Conservation (phyloP, 2,329 filamentous ascomycete genomes). For the Colletotrichum graminicola region DNA sequence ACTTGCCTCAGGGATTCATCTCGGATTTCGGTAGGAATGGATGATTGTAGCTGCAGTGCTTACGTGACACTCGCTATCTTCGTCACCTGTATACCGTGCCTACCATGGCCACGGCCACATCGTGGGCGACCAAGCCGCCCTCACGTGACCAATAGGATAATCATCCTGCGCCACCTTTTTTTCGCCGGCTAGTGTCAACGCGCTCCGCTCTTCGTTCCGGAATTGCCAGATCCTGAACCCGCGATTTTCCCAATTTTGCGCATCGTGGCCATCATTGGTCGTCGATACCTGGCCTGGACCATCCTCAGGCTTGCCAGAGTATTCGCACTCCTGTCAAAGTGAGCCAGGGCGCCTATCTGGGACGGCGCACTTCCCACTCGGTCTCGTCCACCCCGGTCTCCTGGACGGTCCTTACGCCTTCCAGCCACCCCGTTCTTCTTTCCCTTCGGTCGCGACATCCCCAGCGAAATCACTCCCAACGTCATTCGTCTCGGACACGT, state of each 20-base stretch:
- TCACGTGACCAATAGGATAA: too few relatives aligned
- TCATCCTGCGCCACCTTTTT: slow-evolving; percentile 6
- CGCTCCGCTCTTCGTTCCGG: slow-evolving; percentile 34
- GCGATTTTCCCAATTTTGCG: slow-evolving; percentile 38
- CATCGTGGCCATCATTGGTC: slow-evolving; percentile 43
- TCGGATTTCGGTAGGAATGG: slow-evolving; percentile 2
- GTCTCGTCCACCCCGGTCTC: slow-evolving; percentile 34
- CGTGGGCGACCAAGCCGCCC: too few relatives aligned
- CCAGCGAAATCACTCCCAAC: slow-evolving; percentile 19
- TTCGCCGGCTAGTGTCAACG: slow-evolving; percentile 21
- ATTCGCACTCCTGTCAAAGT: slow-evolving; percentile 17
- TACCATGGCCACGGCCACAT: too few relatives aligned
- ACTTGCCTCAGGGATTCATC: slow-evolving; percentile 13
- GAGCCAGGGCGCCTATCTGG: slow-evolving; percentile 16
- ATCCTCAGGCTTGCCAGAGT: slow-evolving; percentile 23
- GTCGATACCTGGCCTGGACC: slow-evolving; percentile 34
- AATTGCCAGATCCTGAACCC: slow-evolving; percentile 30
- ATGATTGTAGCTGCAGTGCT: slow-evolving; percentile 23
- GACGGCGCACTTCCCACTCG: slow-evolving; percentile 32
- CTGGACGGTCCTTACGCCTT: slow-evolving; percentile 20
- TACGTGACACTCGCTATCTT: slow-evolving; percentile 27
- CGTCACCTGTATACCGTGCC: too few relatives aligned
- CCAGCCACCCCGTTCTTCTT: slow-evolving; percentile 33
- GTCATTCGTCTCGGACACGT: neutral
- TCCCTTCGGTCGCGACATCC: slow-evolving; percentile 37